Conservation (phyloP, 2,329 filamentous ascomycete genomes). For the Penicillium paneum region DNA sequence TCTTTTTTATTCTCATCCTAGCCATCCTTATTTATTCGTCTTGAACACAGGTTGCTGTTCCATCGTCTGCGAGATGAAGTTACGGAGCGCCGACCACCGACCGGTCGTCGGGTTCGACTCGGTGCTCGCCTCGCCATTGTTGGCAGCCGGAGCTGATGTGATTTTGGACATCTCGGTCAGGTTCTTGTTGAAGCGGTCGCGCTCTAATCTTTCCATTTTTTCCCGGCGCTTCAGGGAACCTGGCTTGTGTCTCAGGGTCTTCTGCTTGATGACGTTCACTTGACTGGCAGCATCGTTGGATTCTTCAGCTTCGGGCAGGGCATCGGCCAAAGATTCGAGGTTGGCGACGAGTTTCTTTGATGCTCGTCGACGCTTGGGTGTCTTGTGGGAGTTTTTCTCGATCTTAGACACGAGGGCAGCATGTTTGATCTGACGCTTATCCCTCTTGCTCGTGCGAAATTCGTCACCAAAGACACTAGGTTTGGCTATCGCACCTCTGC, state of each 20-base stretch:
- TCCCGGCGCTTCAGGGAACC: conserved; percentile 83
- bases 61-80: conserved; percentile 82
- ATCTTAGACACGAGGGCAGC: conserved; percentile 75
- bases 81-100: conserved; percentile 77
- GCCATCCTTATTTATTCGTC: conserved; percentile 24
- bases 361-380: conserved; percentile 64
- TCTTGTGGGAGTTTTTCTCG: conserved; percentile 57
- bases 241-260: conserved; percentile 69
- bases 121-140: conserved; percentile 17
- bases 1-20: background rate
- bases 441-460: conserved; percentile 72
- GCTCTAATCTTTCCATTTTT: conserved; percentile 73
- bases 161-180: conserved; percentile 67
- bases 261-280: conserved; percentile 69
- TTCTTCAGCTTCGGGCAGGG: conserved; percentile 63
- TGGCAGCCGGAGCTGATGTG: conserved; percentile 24
- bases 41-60: conserved; percentile 80
- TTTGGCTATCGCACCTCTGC: conserved; percentile 15
- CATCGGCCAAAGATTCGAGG: conserved; percentile 73
- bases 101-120: conserved; percentile 47
- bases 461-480: conserved; percentile 30
- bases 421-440: conserved; percentile 80
- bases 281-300: conserved; percentile 48
- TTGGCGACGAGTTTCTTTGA: conserved; percentile 75
- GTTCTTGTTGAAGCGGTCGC: conserved; percentile 78